These are phyloP conservation scores for Ceratobasidium papillatum DNA, from an alignment of 1,284 basidiomycete genomes.

Conservation along the genomic window DNA sequence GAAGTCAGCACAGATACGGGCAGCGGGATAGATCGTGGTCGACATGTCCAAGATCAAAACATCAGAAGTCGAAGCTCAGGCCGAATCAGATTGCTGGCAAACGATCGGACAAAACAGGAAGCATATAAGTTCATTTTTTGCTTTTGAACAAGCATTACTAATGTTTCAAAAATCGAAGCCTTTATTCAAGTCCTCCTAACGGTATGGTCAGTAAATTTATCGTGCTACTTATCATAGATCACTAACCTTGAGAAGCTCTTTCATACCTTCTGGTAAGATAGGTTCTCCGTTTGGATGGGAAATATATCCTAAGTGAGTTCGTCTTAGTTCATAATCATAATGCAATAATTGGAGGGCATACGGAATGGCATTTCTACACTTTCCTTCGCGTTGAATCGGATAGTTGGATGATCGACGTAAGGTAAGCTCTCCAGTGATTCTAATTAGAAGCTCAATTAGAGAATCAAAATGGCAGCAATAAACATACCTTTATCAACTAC, in stretches of 20 bases:
- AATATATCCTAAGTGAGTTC: constrained; percentile 54
- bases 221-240: too few relatives aligned
- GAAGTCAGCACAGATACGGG: constrained; percentile 30
- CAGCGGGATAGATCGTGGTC: constrained; percentile 30
- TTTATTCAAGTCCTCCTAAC: constrained; percentile 79
- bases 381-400: constrained; percentile 81
- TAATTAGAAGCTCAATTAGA: constrained; percentile 48
- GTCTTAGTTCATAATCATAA: background rate
- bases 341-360: constrained; percentile 55
- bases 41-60: constrained; percentile 2
- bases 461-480: background rate
- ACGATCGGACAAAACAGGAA: background rate
- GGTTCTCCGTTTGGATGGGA: constrained; percentile 60
- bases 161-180: constrained; percentile 74
- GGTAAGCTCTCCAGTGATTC: constrained; percentile 75
- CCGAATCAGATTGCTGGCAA: background rate
- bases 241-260: constrained; percentile 67
- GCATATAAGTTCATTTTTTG: background rate
- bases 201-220: too few relatives aligned
- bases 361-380: constrained; percentile 96
- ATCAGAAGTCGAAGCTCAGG: constrained; percentile 1
- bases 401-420: constrained; percentile 85
- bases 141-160: too few relatives aligned
- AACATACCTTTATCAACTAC: constrained; percentile 77
- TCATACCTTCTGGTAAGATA: constrained; percentile 89